These are phyloP conservation scores for Candida glucosophila DNA, from an alignment of 1,139 yeast species.

Conservation along the genomic window DNA sequence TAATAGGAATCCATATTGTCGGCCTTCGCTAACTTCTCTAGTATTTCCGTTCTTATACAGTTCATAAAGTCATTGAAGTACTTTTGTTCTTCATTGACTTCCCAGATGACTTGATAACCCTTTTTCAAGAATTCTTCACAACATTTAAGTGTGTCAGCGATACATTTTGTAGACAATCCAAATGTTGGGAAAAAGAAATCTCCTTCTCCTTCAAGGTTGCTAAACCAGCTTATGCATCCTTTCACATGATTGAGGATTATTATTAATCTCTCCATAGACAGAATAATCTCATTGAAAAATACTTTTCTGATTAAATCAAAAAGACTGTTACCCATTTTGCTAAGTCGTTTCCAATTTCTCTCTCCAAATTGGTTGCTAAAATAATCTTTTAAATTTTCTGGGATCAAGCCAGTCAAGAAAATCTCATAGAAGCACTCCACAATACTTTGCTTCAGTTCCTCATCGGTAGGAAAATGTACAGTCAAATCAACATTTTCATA, in stretches of 20 bases:
- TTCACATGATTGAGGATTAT: slow-evolving; percentile 39
- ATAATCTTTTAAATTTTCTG: slow-evolving; percentile 27
- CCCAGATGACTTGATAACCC: slow-evolving; percentile 36
- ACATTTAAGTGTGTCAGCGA: slow-evolving; percentile 21
- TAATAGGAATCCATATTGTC: slow-evolving; percentile 24
- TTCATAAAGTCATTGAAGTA: slow-evolving; percentile 41
- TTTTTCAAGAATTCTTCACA: slow-evolving; percentile 25
- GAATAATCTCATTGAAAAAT: slow-evolving; percentile 43
- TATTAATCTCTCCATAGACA: slow-evolving; percentile 49
- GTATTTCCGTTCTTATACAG: slow-evolving; percentile 36
- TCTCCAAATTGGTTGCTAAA: slow-evolving; percentile 55
- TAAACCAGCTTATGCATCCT: slow-evolving; percentile 36
- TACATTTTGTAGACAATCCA: slow-evolving; percentile 18
- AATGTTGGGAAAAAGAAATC: slow-evolving; percentile 8
- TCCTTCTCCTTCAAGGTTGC: slow-evolving; percentile 6
- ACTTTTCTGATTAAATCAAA: slow-evolving; percentile 42
- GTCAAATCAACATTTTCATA: slow-evolving; percentile 8
- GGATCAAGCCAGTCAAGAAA: slow-evolving; percentile 50
- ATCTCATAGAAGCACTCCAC: slow-evolving; percentile 33
- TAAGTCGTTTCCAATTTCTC: slow-evolving; percentile 56
- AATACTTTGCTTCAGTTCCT: slow-evolving; percentile 6
- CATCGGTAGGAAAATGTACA: slow-evolving; percentile 7
- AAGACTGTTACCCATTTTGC: slow-evolving; percentile 37
- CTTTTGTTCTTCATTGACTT: slow-evolving; percentile 43
- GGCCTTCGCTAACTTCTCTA: slow-evolving; percentile 28